Conservation (phyloP, 441 rosid species). For the Gossypium schwendimanii region DNA sequence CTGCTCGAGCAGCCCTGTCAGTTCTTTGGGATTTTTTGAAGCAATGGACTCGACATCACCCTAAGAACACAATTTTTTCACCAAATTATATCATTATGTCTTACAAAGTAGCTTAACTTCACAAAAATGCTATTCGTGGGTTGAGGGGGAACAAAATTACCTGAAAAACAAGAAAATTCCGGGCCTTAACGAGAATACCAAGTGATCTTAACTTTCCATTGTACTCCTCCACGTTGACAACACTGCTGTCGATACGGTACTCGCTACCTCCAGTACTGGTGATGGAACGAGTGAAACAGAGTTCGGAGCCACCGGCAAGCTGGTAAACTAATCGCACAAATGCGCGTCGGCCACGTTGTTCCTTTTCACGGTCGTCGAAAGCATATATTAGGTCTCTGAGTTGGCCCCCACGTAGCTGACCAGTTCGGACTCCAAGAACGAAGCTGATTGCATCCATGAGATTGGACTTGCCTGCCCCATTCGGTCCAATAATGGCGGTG, state of each 20-base stretch:
- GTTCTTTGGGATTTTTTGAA: slow-evolving; percentile 90
- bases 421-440: slow-evolving; percentile 97
- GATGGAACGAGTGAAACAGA: slow-evolving; percentile 73
- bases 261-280: slow-evolving; percentile 79
- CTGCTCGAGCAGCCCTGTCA: slow-evolving; percentile 85
- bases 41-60: slow-evolving; percentile 99
- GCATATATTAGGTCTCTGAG: slow-evolving; percentile 94
- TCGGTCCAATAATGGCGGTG: slow-evolving; percentile 97
- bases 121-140: neutral
- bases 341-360: slow-evolving; percentile 80
- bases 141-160: slow-evolving; percentile 24
- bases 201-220: slow-evolving; percentile 66
- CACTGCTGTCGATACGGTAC: slow-evolving; percentile 71
- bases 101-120: neutral
- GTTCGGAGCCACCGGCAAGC: slow-evolving; percentile 64
- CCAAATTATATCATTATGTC: neutral
- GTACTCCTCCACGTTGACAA: slow-evolving; percentile 89
- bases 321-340: slow-evolving; percentile 75
- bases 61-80: slow-evolving; percentile 29
- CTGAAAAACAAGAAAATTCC: slow-evolving; percentile 97
- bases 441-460: slow-evolving; percentile 99
- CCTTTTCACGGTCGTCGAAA: slow-evolving; percentile 85
- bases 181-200: slow-evolving; percentile 94
- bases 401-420: slow-evolving; percentile 93
- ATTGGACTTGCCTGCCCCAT: slow-evolving; percentile 96